Percentiles rank a stretch among this genome's conserved stretches.
Conservation (phyloP, 1,139 yeast genomes). For the Suhomyces maxii region DNA sequence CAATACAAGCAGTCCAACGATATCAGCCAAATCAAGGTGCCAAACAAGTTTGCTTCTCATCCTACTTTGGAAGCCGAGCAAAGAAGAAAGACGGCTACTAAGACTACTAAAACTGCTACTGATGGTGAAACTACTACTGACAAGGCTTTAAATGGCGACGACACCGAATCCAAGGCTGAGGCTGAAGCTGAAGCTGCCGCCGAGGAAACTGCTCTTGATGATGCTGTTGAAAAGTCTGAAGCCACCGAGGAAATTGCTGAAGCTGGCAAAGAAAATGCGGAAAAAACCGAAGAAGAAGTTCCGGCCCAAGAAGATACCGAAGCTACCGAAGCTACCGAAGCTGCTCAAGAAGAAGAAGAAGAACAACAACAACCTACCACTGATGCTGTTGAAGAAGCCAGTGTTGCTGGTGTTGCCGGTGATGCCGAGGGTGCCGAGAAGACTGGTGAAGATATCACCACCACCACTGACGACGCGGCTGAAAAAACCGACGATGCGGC, state of each 20-base stretch:
- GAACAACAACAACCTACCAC: neutral
- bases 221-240: neutral
- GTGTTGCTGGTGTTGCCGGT: neutral
- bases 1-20: conserved; percentile 36
- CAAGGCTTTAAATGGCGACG: neutral
- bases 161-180: neutral
- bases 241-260: conserved; percentile 1
- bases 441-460: conserved; percentile 13
- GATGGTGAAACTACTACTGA: neutral
- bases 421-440: conserved; percentile 1
- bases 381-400: conserved; percentile 2
- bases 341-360: conserved; percentile 4
- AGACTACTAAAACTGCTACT: neutral
- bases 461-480: conserved; percentile 8
- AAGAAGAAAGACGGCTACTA: conserved; percentile 17
- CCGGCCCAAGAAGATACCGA: neutral
- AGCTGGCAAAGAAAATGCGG: neutral
- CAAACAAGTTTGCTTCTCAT: conserved; percentile 42
- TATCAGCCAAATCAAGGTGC: conserved; percentile 39
- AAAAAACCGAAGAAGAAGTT: conserved; percentile 12
- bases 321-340: conserved; percentile 3
- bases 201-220: neutral
- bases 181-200: conserved; percentile 1
- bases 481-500: neutral
- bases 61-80: conserved; percentile 41